Evolutionary conservation across 495 filamentous ascomycete species (phyloP), one percentile per base, ranked within the genome.

Genomic region (Mycothermus thermophilus): DNA sequence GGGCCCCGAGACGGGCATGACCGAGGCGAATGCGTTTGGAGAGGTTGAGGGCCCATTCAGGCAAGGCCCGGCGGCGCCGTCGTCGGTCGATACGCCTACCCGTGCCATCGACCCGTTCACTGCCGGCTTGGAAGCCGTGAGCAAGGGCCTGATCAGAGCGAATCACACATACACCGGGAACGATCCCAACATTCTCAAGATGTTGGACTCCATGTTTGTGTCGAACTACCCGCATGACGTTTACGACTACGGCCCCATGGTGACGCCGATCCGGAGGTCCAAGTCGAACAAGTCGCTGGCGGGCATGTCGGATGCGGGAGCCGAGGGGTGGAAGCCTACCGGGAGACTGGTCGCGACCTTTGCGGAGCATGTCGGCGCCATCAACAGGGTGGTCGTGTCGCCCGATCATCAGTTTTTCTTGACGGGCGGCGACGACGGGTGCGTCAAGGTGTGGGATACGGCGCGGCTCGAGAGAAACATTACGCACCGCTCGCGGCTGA

Each of bases 331-430:
- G 92, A 77, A 73, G 46, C 92, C 92, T 0, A 75, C 76, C 39
- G 86, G 92, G 9, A 76, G 67, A 33, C 69, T 94, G 12, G 78
- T 95, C 10, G 82, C 85, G 5, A 80, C 79, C 0, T 88, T 95
- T 47, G 75, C 81, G 1, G 92, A 96, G 51, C 92, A 99, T 50
- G 74, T 66, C 10, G 83, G 68, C 2, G 71, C 83, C 14, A 74
- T 96, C 44, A 94, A 83, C 44, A 72, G 87, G 4, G 74, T 96
- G 10, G 66, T 82, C 4, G 69, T 84, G 15, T 76, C 88, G 2
- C 83, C 92, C 6, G 92, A 96, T 54, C 92, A 99, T 54, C 62
- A 72, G 3, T 99, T 99, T 62, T 99, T 99, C 56, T 69, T 90
- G 18, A 96, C 88, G 0, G 90, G 71, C 4, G 86, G 87, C 9